Base-by-base conservation (phyloP, 208 protist species). In the Trypanosoma melophagium region DNA sequence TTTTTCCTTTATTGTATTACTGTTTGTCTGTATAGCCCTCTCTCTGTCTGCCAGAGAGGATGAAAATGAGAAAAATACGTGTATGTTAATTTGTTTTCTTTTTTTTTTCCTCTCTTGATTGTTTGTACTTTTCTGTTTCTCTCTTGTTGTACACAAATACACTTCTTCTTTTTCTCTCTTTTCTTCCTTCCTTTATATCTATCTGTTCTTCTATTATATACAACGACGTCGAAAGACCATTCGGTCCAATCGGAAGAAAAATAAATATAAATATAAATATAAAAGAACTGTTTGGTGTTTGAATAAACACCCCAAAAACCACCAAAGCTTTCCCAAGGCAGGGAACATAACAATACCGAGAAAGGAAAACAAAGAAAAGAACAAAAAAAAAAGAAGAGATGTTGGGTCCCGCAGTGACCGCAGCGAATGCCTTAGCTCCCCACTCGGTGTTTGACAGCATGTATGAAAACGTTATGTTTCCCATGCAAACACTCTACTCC, bases 401-500 rank as follows among this genome's bases (percentile, higher is more conserved):
- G 69, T 51, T 66, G 54, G 59, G 22, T 40, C 13, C 24, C 35
- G 60, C 41, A 0, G 31, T 25, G 7, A 3, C 45, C 2, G 19
- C 5, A 42, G 52, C n/a, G 24, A 51, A 40, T 25, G 54, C 9
- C n/a, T 28, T 76, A 44, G 54, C 52, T 21, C 61, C 47, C 3
- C 38, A 61, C 62, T 22, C 16, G 0, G 62, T 16, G n/a, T 60
- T 76, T 54, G 38, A 56, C 63, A 64, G 49, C 21, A 52, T 41
- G 41, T 89, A 88, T 77, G 74, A 90, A 4, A 78, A 90, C 55
- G 84, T 89, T 2, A 72, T 66, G 28, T 95, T 84, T 67, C 85
- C 80, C 35, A 68, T 91, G 45, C 62, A 57, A 12, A 92, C 83
- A 7, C 64, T 90, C 24, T 92, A 81, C 65, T 81, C 60, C 45